Conservation (phyloP, 768 basidiomycete genomes). For the Strobilomyces echinocephalus region DNA sequence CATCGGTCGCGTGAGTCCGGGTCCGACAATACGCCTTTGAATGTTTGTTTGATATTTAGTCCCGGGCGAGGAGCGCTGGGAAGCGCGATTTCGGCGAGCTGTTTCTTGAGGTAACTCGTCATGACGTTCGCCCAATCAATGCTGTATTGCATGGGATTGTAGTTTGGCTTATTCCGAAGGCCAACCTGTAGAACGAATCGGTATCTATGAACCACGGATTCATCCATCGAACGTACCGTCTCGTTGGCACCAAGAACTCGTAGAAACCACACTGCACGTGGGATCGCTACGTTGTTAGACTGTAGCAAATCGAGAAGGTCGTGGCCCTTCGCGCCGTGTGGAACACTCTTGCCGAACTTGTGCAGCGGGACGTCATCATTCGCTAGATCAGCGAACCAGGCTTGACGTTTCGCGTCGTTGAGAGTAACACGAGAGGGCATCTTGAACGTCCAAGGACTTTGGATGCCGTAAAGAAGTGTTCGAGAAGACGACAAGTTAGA, state of each 20-base stretch:
- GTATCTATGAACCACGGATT: background rate
- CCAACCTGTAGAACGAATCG: conserved; percentile 47
- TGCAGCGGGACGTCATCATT: conserved; percentile 75
- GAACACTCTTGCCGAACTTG: conserved; percentile 80
- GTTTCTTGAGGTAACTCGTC: conserved; percentile 79
- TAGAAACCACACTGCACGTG: conserved; percentile 83
- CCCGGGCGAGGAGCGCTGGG: conserved; percentile 75
- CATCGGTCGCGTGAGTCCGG: conserved; percentile 65
- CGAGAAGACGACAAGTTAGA: background rate
- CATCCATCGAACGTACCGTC: conserved; percentile 44
- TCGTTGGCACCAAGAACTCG: conserved; percentile 86
- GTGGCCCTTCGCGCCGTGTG: conserved; percentile 81
- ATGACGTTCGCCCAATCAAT: conserved; percentile 81
- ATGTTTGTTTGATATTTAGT: conserved; percentile 77
- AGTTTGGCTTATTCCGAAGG: conserved; percentile 70
- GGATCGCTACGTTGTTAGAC: conserved; percentile 68
- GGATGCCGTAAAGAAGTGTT: background rate
- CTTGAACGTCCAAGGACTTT: conserved; percentile 60
- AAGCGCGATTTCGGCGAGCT: conserved; percentile 70
- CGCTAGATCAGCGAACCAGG: conserved; percentile 82
- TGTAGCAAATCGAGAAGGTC: conserved; percentile 79
- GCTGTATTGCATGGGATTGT: conserved; percentile 79
- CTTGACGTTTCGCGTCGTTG: conserved; percentile 71
- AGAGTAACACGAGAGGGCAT: conserved; percentile 80
- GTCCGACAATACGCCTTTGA: conserved; percentile 77